phyloP scores from a whole-genome alignment of 225 moss, liverwort and hornwort species.

The Physcomitrellopsis africana region DNA sequence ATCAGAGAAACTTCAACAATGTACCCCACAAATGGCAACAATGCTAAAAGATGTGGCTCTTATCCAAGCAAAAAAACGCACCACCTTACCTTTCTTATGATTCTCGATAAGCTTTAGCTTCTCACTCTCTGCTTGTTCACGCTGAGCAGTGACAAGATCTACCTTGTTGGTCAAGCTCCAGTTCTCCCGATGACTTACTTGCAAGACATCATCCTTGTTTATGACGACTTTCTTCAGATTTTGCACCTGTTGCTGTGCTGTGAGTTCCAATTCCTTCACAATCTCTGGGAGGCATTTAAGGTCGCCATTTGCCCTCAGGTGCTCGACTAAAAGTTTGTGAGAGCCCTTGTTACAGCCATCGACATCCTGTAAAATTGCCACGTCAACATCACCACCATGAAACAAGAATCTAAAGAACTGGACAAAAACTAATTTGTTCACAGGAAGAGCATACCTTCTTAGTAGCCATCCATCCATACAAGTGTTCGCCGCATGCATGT shows the following conservation, averaged over 20 bases:
- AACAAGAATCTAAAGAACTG: neutral
- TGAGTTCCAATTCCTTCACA: constrained; percentile 30
- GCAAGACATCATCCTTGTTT: constrained; percentile 14
- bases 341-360: constrained; percentile 26
- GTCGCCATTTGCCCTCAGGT: constrained; percentile 34
- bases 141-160: constrained; percentile 22
- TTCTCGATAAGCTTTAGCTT: constrained; percentile 31
- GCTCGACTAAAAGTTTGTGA: constrained; percentile 39
- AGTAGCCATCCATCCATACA: constrained; percentile 84
- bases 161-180: constrained; percentile 29
- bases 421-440: neutral
- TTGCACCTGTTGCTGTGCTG: constrained; percentile 27
- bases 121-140: constrained; percentile 34
- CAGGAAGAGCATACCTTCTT: constrained; percentile 42
- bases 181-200: constrained; percentile 10
- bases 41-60: neutral
- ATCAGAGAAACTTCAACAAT: constrained; percentile 17
- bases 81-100: constrained; percentile 26
- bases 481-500: constrained; percentile 29
- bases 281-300: constrained; percentile 30
- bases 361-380: constrained; percentile 29
- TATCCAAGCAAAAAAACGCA: neutral
- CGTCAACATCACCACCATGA: neutral
- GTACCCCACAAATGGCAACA: neutral
- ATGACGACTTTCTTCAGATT: constrained; percentile 28